Evolutionary conservation across 169 alveolate genomes (phyloP).

Genomic region (Plasmodium vivax): DNA sequence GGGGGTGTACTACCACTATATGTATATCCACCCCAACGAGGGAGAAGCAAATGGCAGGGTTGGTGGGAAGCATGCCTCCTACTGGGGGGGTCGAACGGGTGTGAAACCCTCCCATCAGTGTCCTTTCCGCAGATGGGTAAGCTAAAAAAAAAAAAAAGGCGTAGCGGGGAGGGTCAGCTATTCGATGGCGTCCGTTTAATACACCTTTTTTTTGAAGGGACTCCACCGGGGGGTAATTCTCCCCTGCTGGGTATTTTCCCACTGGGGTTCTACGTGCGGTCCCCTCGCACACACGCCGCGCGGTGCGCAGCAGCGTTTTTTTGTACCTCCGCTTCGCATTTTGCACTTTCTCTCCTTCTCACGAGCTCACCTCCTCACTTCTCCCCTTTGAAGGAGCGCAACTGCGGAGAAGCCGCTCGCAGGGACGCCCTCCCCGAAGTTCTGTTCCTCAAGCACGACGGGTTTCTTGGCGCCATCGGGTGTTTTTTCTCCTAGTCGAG

Average conservation of each 20-base stretch:
- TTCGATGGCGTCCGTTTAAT: not conserved
- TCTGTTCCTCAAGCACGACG: slow-evolving; percentile 87
- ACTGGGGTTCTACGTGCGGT: not conserved
- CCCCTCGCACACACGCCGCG: not conserved
- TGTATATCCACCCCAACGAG: slow-evolving; percentile 20
- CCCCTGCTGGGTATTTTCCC: not conserved
- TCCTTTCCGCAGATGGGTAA: not conserved
- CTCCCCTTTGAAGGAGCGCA: slow-evolving; percentile 44
- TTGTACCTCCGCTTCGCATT: not conserved
- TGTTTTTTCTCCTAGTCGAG: slow-evolving; percentile 82
- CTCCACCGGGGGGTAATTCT: not conserved
- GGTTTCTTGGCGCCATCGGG: slow-evolving; percentile 93
- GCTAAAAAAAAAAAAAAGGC: not conserved
- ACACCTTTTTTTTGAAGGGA: not conserved
- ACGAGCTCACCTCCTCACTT: not conserved
- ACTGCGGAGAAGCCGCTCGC: not conserved
- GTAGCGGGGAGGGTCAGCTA: not conserved
- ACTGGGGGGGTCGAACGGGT: not conserved
- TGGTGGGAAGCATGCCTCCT: not conserved
- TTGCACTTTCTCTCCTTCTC: not conserved
- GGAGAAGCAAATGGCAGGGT: not conserved
- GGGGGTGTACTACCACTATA: slow-evolving; percentile 78
- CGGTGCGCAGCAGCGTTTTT: not conserved
- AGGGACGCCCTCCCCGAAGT: slow-evolving; percentile 73
- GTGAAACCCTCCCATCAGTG: not conserved